Percentiles rank a stretch among this genome's conserved stretches.
Evolutionary conservation across 129 eudicot species (phyloP).

Genomic region (Sambucus nigra): DNA sequence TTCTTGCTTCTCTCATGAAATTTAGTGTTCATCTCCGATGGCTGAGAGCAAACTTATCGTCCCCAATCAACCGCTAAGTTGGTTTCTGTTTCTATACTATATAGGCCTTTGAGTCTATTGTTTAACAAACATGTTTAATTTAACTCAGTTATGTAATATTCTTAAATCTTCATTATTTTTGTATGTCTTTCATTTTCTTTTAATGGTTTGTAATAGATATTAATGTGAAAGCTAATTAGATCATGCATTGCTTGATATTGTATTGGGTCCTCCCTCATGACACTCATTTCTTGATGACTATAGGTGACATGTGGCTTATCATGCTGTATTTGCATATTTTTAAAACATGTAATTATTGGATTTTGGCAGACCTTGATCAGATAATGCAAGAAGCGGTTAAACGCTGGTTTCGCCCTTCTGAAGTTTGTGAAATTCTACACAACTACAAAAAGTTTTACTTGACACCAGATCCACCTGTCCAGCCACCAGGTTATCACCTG

Average conservation of each 20-base stretch:
- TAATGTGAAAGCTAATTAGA: not conserved
- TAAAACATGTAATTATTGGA: slow-evolving; percentile 5
- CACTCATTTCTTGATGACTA: not conserved
- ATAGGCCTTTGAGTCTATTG: not conserved
- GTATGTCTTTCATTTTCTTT: no score
- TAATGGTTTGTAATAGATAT: not conserved
- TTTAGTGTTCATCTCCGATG: slow-evolving; percentile 3
- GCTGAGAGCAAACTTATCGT: slow-evolving; percentile 9
- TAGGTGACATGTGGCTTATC: not conserved
- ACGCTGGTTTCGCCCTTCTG: slow-evolving; percentile 32
- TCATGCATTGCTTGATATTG: no score
- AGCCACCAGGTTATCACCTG: slow-evolving; percentile 31
- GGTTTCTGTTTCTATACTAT: not conserved
- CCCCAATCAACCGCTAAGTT: slow-evolving; percentile 14
- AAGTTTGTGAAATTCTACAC: slow-evolving; percentile 25
- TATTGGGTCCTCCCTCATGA: not conserved
- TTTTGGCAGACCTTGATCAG: slow-evolving; percentile 24
- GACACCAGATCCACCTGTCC: slow-evolving; percentile 15
- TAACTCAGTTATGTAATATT: not conserved
- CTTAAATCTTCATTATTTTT: not conserved
- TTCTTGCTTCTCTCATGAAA: not conserved
- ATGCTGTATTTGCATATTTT: not conserved
- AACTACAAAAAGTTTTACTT: slow-evolving; percentile 15
- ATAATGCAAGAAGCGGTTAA: slow-evolving; percentile 24
- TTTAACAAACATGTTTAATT: not conserved